Evolutionary conservation across 345 rosid species (phyloP), one percentile per base, ranked within the genome.

Genomic region (Populus pruinosa): DNA sequence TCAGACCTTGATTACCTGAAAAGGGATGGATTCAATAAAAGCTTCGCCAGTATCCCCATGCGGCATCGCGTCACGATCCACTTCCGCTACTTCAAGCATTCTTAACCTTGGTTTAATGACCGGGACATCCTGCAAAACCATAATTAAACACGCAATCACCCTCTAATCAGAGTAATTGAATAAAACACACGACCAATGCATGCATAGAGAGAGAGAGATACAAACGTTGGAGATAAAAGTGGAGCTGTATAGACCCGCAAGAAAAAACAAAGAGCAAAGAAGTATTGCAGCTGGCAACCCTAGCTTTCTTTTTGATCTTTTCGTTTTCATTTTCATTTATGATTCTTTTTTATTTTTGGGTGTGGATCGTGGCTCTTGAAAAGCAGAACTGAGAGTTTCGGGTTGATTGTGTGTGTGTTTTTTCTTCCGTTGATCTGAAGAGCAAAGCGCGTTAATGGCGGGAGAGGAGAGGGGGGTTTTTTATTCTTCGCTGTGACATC

Each of bases 11-110:
- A 73, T 73, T 2, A 91, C 98, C 94, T 93, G 98, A 87, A 87
- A 93, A 2, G 98, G 88, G 79, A 91, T 90, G 4, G 94, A 85
- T 12, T 83, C 88, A 33, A 89, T 35, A 20, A 78, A 86, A 81
- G 85, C 72, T 9, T 91, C 93, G 49, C 98, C 98, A 50, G 93
- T 90, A 62, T 74, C 80, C 44, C 98, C 96, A 78, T 85, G 81
- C 6, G 92, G 85, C 92, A 87, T 88, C 72, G 76, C 49, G 12
- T 18, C 79, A 35, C 66, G 76, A 53, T 82, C 84, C 13, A 74
- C 67, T 38, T 78, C 86, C 17, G 76, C 83, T 43, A 86, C 72
- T 73, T 89, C 90, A 71, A 89, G 77, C 88, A 31, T 85, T 83
- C 94, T 89, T 80, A 88, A 76, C 74, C 80, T 87, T 25, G 93